A percentile compares a stretch with the other conserved stretches of the same genome.
These are phyloP conservation scores for Coemansia pectinata DNA, from an alignment of 192 early-diverging fungal genomes.

Conservation along the genomic window DNA sequence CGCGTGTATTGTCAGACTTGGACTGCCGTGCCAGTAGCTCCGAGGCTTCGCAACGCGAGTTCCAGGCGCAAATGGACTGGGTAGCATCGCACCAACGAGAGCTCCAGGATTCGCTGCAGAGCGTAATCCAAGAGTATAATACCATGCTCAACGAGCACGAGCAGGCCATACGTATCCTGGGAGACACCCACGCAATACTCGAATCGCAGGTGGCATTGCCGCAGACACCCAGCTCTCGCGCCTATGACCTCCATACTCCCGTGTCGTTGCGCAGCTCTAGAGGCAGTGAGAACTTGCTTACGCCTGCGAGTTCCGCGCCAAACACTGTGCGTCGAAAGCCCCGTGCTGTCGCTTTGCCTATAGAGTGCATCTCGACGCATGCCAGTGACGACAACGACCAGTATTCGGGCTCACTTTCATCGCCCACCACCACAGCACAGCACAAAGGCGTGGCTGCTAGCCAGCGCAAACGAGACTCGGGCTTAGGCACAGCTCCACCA, in stretches of 20 bases:
- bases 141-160: slow-evolving; percentile 48
- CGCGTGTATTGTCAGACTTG: not conserved
- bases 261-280: not conserved
- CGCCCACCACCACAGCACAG: not conserved
- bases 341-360: not conserved
- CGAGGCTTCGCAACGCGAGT: slow-evolving; percentile 4
- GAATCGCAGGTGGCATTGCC: slow-evolving; percentile 13
- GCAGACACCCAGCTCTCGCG: not conserved
- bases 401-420: not conserved
- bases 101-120: slow-evolving; percentile 17
- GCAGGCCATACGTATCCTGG: slow-evolving; percentile 29
- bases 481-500: not conserved
- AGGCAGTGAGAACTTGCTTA: not conserved
- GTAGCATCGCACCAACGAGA: slow-evolving; percentile 6
- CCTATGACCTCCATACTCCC: not conserved
- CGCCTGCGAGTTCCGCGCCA: not conserved
- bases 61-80: slow-evolving; percentile 13
- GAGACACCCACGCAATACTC: slow-evolving; percentile 27
- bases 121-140: slow-evolving; percentile 26
- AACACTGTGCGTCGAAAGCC: not conserved
- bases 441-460: not conserved
- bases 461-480: slow-evolving; percentile 2
- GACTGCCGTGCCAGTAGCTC: not conserved
- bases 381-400: not conserved
- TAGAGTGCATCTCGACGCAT: not conserved